phyloP scores from a whole-genome alignment of 495 filamentous ascomycete species.

The Opeltia flavorubescens region DNA sequence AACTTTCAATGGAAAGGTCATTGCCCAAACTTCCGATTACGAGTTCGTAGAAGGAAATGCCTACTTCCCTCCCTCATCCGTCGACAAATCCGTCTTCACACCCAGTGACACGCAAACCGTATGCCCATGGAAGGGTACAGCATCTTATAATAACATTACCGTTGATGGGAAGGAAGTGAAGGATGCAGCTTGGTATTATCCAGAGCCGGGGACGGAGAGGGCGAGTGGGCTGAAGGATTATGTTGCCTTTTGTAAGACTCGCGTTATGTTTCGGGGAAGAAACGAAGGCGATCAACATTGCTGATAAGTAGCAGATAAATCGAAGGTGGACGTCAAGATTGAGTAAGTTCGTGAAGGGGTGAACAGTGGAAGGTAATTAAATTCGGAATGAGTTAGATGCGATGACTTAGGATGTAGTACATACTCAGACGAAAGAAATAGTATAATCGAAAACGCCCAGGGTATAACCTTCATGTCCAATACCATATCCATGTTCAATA shows the following conservation, averaged over 20 bases:
- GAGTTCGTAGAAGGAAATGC: constrained; percentile 60
- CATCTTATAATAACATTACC: constrained; percentile 51
- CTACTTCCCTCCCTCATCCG: constrained; percentile 33
- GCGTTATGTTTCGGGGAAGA: neutral
- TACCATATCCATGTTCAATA: no score
- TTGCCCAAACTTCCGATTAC: constrained; percentile 48
- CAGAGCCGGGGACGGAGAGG: constrained; percentile 36
- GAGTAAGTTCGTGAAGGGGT: constrained; percentile 8
- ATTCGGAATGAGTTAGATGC: neutral
- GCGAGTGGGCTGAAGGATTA: constrained; percentile 44
- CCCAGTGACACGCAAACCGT: constrained; percentile 35
- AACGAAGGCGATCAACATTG: neutral
- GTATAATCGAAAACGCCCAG: no score
- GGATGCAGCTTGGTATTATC: constrained; percentile 59
- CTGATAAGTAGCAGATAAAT: constrained; percentile 29
- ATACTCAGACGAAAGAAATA: no score
- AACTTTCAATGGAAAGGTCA: constrained; percentile 37
- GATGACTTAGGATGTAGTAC: no score
- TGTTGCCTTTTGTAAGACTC: constrained; percentile 51
- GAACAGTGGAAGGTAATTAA: neutral
- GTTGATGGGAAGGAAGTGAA: constrained; percentile 39
- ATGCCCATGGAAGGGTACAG: constrained; percentile 60
- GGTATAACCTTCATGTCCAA: no score
- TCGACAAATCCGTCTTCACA: constrained; percentile 32
- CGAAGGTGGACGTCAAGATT: constrained; percentile 26